phyloP scores from a whole-genome alignment of 2,329 filamentous ascomycete species.

The Clarireedia monteithiana region DNA sequence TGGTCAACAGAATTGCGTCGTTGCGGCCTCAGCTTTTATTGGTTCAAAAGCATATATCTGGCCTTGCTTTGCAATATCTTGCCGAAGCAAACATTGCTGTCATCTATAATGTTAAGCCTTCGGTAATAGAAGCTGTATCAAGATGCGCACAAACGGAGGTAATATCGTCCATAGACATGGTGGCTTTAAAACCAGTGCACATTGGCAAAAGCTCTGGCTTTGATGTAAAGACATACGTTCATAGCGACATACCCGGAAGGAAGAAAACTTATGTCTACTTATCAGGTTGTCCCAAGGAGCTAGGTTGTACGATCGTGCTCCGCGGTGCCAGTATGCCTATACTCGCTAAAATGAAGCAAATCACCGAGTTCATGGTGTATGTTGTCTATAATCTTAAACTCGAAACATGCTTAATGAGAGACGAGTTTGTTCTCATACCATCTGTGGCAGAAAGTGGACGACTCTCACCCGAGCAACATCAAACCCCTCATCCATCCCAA shows the following conservation, averaged over 20 bases:
- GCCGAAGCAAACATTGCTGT: conserved; percentile 87
- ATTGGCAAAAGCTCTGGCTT: conserved; percentile 80
- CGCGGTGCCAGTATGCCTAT: conserved; percentile 68
- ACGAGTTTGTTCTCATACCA: conserved; percentile 83
- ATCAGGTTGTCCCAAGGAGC: conserved; percentile 78
- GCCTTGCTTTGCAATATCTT: conserved; percentile 80
- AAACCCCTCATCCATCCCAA: conserved; percentile 10
- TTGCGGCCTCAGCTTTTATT: conserved; percentile 78
- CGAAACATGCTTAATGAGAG: conserved; percentile 87
- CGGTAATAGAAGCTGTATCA: conserved; percentile 90
- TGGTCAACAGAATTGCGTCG: conserved; percentile 85
- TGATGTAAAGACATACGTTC: conserved; percentile 91
- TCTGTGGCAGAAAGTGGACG: conserved; percentile 44
- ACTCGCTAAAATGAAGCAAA: conserved; percentile 75
- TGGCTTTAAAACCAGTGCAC: conserved; percentile 65
- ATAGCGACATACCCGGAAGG: conserved; percentile 61
- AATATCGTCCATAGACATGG: conserved; percentile 90
- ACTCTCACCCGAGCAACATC: conserved; percentile 31
- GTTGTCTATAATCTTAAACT: conserved; percentile 97
- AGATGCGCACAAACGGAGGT: conserved; percentile 87
- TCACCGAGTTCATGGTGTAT: conserved; percentile 98
- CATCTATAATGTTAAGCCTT: conserved; percentile 92
- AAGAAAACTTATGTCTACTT: conserved; percentile 97
- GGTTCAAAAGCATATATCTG: conserved; percentile 89
- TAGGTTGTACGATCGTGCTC: conserved; percentile 91